Conservation (phyloP, 768 basidiomycete species). For the Phlebiopsis flavidoalba region DNA sequence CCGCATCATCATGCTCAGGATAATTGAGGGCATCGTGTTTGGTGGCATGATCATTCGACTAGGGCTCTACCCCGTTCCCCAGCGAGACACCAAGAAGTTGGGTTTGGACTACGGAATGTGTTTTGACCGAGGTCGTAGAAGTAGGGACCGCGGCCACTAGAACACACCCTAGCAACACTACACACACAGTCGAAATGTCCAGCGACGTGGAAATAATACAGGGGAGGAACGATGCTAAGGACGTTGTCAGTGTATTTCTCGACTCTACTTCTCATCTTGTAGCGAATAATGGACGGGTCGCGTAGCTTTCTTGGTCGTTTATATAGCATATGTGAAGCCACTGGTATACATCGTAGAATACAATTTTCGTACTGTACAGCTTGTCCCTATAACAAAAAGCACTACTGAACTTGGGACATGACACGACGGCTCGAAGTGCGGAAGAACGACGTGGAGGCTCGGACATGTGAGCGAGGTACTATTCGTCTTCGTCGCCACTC, state of each 20-base stretch:
- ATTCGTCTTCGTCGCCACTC: conserved; percentile 27
- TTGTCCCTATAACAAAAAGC: conserved; percentile 16
- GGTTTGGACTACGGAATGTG: background rate
- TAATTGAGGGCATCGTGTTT: conserved; percentile 8
- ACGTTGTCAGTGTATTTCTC: background rate
- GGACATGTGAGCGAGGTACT: background rate
- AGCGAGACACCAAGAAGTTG: background rate
- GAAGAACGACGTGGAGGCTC: background rate
- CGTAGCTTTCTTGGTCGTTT: background rate
- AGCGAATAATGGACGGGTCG: background rate
- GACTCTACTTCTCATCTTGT: background rate
- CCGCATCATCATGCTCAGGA: too few species aligned
- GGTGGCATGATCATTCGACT: conserved; percentile 6
- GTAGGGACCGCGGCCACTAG: background rate
- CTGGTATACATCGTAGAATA: background rate
- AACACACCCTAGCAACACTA: background rate
- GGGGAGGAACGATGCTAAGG: background rate
- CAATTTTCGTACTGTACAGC: background rate
- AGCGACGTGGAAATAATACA: background rate
- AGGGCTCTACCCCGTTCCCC: background rate
- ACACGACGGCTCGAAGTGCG: background rate
- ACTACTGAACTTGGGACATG: background rate
- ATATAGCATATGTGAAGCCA: background rate
- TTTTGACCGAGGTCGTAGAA: background rate
- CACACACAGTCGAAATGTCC: background rate